Conservation (phyloP, 495 filamentous ascomycete species). For the Terfezia boudieri region DNA sequence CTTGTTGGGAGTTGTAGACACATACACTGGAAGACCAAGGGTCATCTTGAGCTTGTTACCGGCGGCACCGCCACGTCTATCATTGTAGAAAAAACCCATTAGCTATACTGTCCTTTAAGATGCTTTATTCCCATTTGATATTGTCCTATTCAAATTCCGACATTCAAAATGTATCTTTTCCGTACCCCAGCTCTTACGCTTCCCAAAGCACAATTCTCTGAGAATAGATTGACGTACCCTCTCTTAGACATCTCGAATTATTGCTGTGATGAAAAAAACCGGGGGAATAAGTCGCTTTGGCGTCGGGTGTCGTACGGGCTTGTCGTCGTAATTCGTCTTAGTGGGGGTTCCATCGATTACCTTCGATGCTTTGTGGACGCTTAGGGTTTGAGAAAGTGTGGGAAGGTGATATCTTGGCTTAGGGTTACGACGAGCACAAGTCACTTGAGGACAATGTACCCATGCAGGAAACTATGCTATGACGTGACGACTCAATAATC, state of each 20-base stretch:
- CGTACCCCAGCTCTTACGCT: not conserved
- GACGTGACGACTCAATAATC: not conserved
- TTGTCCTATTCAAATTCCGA: too few species aligned
- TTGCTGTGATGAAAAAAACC: constrained; percentile 8
- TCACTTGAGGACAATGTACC: not conserved
- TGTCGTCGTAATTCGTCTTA: not conserved
- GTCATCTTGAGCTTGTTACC: constrained; percentile 99
- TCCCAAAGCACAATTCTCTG: not conserved
- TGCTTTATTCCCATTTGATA: not conserved
- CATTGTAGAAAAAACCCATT: not conserved
- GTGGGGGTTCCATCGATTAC: not conserved
- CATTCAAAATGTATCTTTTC: not conserved
- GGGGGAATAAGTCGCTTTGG: constrained; percentile 1
- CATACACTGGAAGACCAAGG: constrained; percentile 98
- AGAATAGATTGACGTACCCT: constrained; percentile 9
- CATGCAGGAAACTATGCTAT: not conserved
- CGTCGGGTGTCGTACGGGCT: not conserved
- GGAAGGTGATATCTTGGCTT: not conserved
- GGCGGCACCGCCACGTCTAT: constrained; percentile 59
- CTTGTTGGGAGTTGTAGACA: constrained; percentile 11
- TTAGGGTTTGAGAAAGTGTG: not conserved
- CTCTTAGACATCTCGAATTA: constrained; percentile 18
- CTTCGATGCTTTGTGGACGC: not conserved
- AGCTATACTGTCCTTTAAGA: constrained; percentile 1
- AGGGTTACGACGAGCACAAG: not conserved